Conservation (phyloP, 345 rosid species). For the Corchorus capsularis region DNA sequence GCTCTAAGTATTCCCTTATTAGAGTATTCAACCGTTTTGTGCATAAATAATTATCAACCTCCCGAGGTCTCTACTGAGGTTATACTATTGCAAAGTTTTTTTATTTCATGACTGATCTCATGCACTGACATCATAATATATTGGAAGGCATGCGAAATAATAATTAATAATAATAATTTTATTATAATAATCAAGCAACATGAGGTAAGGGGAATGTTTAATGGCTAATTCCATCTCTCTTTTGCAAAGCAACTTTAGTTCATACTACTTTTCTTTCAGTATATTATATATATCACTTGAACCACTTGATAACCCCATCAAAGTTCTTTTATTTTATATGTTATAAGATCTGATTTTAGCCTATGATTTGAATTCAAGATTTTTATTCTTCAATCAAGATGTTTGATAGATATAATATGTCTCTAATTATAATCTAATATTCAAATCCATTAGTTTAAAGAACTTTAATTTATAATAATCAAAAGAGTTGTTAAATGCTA, state of each 20-base stretch:
- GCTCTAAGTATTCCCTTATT: too few species aligned
- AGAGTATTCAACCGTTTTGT: too few species aligned
- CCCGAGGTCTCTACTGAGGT: too few species aligned
- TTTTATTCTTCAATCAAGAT: not conserved
- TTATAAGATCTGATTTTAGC: not conserved
- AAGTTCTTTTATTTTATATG: not conserved
- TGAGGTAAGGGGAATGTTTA: not conserved
- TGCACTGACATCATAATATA: not conserved
- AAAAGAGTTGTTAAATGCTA: not conserved
- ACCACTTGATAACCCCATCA: not conserved
- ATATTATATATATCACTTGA: not conserved
- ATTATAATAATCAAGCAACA: not conserved
- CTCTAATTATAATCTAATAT: not conserved
- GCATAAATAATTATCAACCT: too few species aligned
- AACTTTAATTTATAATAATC: not conserved
- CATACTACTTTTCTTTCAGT: not conserved
- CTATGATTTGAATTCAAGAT: not conserved
- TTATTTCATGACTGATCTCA: not conserved
- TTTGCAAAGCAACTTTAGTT: conserved; percentile 4
- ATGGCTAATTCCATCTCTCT: conserved; percentile 2
- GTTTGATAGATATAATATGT: not conserved
- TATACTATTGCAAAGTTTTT: too few species aligned
- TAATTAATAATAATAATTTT: too few species aligned
- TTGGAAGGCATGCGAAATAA: not conserved
- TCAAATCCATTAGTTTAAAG: not conserved